phyloP scores from a whole-genome alignment of 2,329 filamentous ascomycete genomes.

The Ophiostoma sp. region DNA sequence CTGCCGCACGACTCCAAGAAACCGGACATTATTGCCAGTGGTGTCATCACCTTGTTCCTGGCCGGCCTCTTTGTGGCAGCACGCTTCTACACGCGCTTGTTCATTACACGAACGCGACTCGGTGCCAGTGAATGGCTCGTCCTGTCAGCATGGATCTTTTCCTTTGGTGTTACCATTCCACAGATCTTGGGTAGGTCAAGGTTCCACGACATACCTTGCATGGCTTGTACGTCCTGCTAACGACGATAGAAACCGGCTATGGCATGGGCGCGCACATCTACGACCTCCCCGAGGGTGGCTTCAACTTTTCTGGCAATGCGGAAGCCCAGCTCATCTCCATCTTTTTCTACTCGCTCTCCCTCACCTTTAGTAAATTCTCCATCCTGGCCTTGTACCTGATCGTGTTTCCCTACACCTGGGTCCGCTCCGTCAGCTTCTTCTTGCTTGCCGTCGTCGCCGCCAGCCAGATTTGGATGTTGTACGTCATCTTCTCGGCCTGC shows the following conservation, averaged over 20 bases:
- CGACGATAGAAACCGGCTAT: slow-evolving; percentile 17
- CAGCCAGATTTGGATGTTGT: slow-evolving; percentile 34
- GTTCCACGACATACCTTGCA: background rate
- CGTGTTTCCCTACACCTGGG: slow-evolving; percentile 36
- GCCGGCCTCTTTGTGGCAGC: slow-evolving; percentile 38
- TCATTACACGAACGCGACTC: slow-evolving; percentile 15
- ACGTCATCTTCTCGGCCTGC: slow-evolving; percentile 36
- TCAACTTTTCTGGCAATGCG: slow-evolving; percentile 8
- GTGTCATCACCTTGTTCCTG: slow-evolving; percentile 36
- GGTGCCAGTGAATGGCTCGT: slow-evolving; percentile 23
- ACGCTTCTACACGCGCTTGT: slow-evolving; percentile 41
- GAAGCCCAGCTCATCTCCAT: slow-evolving; percentile 28
- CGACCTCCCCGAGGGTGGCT: background rate
- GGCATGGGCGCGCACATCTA: slow-evolving; percentile 26
- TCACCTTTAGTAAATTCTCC: slow-evolving; percentile 35
- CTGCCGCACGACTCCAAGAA: slow-evolving; percentile 30
- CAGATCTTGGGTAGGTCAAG: slow-evolving; percentile 27
- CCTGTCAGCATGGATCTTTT: slow-evolving; percentile 31
- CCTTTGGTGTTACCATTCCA: slow-evolving; percentile 33
- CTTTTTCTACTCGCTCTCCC: slow-evolving; percentile 35
- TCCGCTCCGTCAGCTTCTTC: slow-evolving; percentile 35
- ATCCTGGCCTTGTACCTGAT: slow-evolving; percentile 37
- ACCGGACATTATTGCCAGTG: slow-evolving; percentile 34
- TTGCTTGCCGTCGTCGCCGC: slow-evolving; percentile 34
- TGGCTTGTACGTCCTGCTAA: background rate